Evolutionary conservation across 108 stramenopile genomes (phyloP).

Genomic region (Conticribra weissflogii): DNA sequence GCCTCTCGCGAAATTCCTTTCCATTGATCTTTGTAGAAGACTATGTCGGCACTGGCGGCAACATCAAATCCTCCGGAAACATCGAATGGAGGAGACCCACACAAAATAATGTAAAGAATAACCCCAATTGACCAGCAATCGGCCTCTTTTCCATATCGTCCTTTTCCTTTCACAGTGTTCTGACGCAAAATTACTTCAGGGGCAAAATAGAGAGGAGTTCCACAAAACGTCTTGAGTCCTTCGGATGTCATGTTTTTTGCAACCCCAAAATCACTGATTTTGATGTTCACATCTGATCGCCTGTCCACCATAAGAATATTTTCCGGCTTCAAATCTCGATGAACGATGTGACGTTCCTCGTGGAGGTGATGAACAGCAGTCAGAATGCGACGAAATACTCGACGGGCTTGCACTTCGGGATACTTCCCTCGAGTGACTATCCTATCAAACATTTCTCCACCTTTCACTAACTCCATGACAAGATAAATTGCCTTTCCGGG

Average conservation of each 20-base stretch:
- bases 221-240: slow-evolving; percentile 90
- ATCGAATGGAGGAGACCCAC: slow-evolving; percentile 82
- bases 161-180: slow-evolving; percentile 70
- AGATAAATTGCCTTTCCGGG: slow-evolving; percentile 71
- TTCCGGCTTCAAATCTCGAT: slow-evolving; percentile 94
- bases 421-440: slow-evolving; percentile 84
- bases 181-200: slow-evolving; percentile 87
- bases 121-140: slow-evolving; percentile 90
- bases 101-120: slow-evolving; percentile 84
- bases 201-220: slow-evolving; percentile 93
- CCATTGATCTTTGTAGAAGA: slow-evolving; percentile 68
- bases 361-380: slow-evolving; percentile 84
- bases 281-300: slow-evolving; percentile 60
- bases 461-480: slow-evolving; percentile 87
- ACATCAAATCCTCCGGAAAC: slow-evolving; percentile 52
- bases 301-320: slow-evolving; percentile 82
- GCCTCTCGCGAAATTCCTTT: slow-evolving; percentile 58
- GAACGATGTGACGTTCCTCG: slow-evolving; percentile 69
- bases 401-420: slow-evolving; percentile 77
- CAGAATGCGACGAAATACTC: slow-evolving; percentile 75
- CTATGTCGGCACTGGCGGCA: slow-evolving; percentile 45
- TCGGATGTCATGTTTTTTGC: slow-evolving; percentile 82
- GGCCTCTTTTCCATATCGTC: slow-evolving; percentile 84
- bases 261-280: slow-evolving; percentile 91
- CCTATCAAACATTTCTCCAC: slow-evolving; percentile 95